These are phyloP conservation scores for Calonectria pseudoturangicola DNA, from an alignment of 2,329 filamentous ascomycete genomes.

Conservation along the genomic window DNA sequence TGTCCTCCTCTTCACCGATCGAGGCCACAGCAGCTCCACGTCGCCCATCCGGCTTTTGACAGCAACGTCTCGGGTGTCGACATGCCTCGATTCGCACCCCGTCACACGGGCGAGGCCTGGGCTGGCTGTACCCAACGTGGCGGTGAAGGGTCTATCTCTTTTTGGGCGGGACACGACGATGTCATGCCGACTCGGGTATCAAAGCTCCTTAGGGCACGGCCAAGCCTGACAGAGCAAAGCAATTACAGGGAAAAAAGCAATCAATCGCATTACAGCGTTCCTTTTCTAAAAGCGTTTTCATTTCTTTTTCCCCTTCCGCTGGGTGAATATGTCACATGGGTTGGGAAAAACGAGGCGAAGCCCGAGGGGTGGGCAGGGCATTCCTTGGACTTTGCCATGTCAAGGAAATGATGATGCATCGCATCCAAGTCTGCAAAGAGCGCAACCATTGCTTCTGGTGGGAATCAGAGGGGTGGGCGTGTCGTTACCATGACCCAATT, in stretches of 20 bases:
- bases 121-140: slow-evolving; percentile 41
- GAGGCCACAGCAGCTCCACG: slow-evolving; percentile 42
- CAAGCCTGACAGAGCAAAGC: slow-evolving; percentile 22
- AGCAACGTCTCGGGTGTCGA: slow-evolving; percentile 39
- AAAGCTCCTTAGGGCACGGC: slow-evolving; percentile 23
- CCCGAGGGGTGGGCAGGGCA: slow-evolving; percentile 1
- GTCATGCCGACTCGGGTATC: slow-evolving; percentile 38
- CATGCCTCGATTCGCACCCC: slow-evolving; percentile 39
- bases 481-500: background rate
- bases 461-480: slow-evolving; percentile 10
- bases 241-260: slow-evolving; percentile 21
- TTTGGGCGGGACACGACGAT: slow-evolving; percentile 29
- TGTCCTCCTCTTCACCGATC: slow-evolving; percentile 42
- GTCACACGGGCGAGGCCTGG: slow-evolving; percentile 32
- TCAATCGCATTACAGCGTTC: slow-evolving; percentile 30
- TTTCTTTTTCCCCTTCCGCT: slow-evolving; percentile 14
- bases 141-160: slow-evolving; percentile 46
- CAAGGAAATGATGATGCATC: slow-evolving; percentile 29
- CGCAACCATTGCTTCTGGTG: slow-evolving; percentile 17
- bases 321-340: slow-evolving; percentile 22
- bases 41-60: slow-evolving; percentile 37
- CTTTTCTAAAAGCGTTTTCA: background rate
- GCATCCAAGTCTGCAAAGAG: slow-evolving; percentile 15
- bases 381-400: slow-evolving; percentile 27
- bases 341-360: slow-evolving; percentile 28